A percentile compares a stretch with the other conserved stretches of the same genome.
phyloP scores from a whole-genome alignment of 2,329 filamentous ascomycete genomes.

The Ophiocordyceps camponoti-floridani region DNA sequence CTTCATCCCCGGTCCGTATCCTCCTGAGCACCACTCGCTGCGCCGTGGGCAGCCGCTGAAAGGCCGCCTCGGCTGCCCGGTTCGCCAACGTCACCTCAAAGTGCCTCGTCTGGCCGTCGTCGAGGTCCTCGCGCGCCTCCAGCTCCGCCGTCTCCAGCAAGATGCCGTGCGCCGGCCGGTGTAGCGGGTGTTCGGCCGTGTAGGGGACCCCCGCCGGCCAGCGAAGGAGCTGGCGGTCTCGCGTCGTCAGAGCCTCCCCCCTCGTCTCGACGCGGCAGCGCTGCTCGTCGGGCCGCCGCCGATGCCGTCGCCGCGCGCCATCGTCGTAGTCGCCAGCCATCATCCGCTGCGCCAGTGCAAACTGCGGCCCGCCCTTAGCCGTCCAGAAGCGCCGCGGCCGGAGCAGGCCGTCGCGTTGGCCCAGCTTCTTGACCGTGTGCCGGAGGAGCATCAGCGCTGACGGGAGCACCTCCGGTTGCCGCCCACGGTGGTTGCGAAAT shows the following conservation, averaged over 20 bases:
- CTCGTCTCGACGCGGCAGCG: neutral
- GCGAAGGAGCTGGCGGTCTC: neutral
- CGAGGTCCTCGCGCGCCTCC: neutral
- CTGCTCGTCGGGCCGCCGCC: neutral
- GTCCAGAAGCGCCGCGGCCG: constrained; percentile 2
- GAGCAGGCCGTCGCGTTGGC: neutral
- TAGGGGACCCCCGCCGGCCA: neutral
- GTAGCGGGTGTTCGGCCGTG: neutral
- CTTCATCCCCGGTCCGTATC: neutral
- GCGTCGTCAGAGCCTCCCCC: neutral
- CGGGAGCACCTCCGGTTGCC: neutral
- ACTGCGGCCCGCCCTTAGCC: constrained; percentile 4
- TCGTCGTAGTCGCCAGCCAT: neutral
- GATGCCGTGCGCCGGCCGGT: neutral
- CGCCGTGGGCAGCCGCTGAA: neutral
- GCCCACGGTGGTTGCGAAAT: neutral
- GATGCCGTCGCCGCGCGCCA: neutral
- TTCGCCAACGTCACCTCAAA: neutral
- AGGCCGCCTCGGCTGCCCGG: neutral
- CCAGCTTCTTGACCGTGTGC: neutral
- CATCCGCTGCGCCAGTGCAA: constrained; percentile 1
- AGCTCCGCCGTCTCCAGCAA: neutral
- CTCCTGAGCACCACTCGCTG: neutral
- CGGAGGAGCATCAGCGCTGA: constrained; percentile 1
- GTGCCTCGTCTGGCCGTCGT: neutral